Percentiles rank a stretch among this genome's conserved stretches.
Conservation (phyloP, 352 stramenopile genomes). For the Phytophthora lateralis region DNA sequence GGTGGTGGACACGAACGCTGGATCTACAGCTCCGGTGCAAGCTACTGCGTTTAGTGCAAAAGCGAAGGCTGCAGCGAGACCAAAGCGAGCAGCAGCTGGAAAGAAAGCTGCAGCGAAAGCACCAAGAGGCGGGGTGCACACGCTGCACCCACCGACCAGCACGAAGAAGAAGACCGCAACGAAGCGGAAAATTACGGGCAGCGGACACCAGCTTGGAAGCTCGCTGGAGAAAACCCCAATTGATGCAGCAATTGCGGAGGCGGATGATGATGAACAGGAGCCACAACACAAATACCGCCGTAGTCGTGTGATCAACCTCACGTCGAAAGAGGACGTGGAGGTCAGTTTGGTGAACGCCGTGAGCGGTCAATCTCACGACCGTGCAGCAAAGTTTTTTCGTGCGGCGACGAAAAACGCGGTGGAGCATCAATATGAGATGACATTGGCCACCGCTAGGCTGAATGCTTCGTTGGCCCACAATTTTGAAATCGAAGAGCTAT, state of each 20-base stretch:
- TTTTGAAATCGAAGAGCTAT: constrained; percentile 63
- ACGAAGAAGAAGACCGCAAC: constrained; percentile 28
- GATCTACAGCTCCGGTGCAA: constrained; percentile 8
- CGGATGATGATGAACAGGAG: constrained; percentile 28
- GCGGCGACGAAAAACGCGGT: constrained; percentile 76
- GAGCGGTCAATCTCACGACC: constrained; percentile 54
- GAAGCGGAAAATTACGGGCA: constrained; percentile 53
- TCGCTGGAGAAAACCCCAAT: constrained; percentile 42
- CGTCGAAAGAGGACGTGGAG: constrained; percentile 82
- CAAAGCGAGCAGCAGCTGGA: constrained; percentile 18
- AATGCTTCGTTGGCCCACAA: constrained; percentile 64
- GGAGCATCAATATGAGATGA: constrained; percentile 81
- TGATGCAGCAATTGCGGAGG: background rate
- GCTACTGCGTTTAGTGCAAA: constrained; percentile 14
- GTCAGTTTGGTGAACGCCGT: constrained; percentile 69
- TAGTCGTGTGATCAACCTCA: constrained; percentile 59
- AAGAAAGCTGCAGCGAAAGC: constrained; percentile 32
- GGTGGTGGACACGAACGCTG: constrained; percentile 43
- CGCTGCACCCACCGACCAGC: constrained; percentile 36
- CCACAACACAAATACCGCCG: constrained; percentile 57
- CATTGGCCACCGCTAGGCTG: constrained; percentile 71
- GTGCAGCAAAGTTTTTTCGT: constrained; percentile 80
- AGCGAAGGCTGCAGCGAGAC: constrained; percentile 4
- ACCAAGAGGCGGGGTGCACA: constrained; percentile 50
- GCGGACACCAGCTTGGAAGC: constrained; percentile 58